Percentiles rank a stretch among this genome's conserved stretches.
These are phyloP conservation scores for Pyrenophora tritici-repentis DNA, from an alignment of 2,329 filamentous ascomycete genomes.

Conservation along the genomic window DNA sequence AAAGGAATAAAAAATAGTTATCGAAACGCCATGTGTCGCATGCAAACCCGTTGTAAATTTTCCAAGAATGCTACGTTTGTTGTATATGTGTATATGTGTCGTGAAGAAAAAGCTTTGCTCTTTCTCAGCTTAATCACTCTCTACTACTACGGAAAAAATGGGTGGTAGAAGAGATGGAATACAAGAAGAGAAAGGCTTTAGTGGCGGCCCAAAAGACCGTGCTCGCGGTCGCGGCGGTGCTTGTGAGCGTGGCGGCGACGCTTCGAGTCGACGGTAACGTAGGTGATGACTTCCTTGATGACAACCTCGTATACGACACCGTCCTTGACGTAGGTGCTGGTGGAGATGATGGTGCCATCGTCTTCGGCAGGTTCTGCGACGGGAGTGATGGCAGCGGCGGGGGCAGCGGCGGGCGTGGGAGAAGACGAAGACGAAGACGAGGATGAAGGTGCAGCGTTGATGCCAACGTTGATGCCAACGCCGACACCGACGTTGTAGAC, in stretches of 20 bases:
- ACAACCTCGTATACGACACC: constrained; percentile 53
- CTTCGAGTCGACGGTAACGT: constrained; percentile 44
- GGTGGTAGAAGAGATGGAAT: no score
- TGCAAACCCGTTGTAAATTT: no score
- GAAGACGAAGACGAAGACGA: constrained; percentile 10
- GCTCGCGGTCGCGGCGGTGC: constrained; percentile 37
- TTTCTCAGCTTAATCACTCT: no score
- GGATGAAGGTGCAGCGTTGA: no score
- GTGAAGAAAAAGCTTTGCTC: no score
- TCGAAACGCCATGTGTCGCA: no score
- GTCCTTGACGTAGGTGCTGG: constrained; percentile 50
- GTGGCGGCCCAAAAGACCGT: constrained; percentile 18
- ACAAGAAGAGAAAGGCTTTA: background rate
- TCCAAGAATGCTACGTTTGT: no score
- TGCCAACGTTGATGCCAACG: constrained; percentile 20
- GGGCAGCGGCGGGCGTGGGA: constrained; percentile 5
- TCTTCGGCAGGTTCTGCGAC: constrained; percentile 21
- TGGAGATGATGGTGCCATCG: constrained; percentile 40
- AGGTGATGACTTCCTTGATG: constrained; percentile 51
- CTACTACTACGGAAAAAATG: no score
- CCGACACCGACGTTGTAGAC: constrained; percentile 33
- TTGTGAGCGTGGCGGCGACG: constrained; percentile 27
- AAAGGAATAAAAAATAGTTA: no score
- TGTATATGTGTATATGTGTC: no score
- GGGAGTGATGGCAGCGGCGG: constrained; percentile 23